Evolutionary conservation across 1,139 yeast genomes (phyloP), one percentile per base, ranked within the genome.

Genomic region (Saccharomyces hybrid): DNA sequence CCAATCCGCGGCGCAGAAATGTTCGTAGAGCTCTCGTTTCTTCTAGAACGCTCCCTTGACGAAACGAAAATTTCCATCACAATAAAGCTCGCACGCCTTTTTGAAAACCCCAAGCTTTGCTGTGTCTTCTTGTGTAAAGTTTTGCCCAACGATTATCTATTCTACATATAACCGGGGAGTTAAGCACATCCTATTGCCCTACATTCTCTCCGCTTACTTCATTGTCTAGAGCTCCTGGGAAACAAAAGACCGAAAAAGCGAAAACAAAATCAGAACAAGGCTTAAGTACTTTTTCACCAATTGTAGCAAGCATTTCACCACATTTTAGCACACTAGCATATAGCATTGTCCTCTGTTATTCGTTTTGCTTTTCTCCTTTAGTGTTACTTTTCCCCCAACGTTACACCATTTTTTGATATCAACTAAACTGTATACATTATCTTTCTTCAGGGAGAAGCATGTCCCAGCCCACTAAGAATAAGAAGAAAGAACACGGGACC

Each of bases 1-100:
- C 4, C 13, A 25, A 38, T 38, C 26, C 44, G 44, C 44, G 44
- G 25, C 44, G 25, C 26, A 38, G 44, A 38, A 38, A 38, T 6
- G 7, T 38, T n/a, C n/a, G 44, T 20, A 38, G 44, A 16, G n/a
- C 44, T 38, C 44, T 38, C 44, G 44, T 20, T 38, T 38, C 44
- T 38, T 38, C 44, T 38, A 38, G 44, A 38, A 38, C 44, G 44
- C 44, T 38, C 44, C 44, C 44, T 23, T 38, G 25, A 25, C n/a
- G 25, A 38, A 38, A 38, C 23, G 44, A 38, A 38, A 38, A 20
- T 20, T 38, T 20, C 44, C n/a, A 38, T 6, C 44, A 38, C 44
- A 38, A 20, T 38, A 38, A 11, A 38, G 44, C 26, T 20, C n/a
- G 25, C 44, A 38, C 44, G 44, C 44, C 44, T n/a, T 38, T 9